A percentile compares a stretch with the other conserved stretches of the same genome.
These are phyloP conservation scores for Pichia insulana DNA, from an alignment of 805 yeast species.

Conservation along the genomic window DNA sequence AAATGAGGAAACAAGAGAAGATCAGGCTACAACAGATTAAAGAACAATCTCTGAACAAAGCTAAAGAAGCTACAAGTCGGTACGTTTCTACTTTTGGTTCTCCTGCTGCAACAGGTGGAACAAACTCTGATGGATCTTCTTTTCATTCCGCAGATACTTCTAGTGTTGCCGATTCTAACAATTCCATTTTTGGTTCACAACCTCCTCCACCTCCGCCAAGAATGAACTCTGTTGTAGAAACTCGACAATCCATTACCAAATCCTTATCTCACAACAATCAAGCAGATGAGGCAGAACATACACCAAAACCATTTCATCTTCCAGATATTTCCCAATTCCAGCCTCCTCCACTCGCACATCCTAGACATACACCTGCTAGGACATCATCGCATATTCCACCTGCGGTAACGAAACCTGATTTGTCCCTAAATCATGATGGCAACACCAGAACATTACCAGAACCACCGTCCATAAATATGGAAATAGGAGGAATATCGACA, in stretches of 20 bases:
- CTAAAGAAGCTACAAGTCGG: constrained; percentile 11
- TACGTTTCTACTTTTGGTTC: constrained; percentile 4
- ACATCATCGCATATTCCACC: too few species aligned
- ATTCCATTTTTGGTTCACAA: background rate
- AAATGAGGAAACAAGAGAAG: constrained; percentile 19
- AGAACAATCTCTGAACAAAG: constrained; percentile 23
- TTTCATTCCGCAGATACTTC: too few species aligned
- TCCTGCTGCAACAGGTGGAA: constrained; percentile 5
- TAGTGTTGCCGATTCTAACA: background rate
- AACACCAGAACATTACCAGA: background rate
- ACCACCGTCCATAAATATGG: background rate
- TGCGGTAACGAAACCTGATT: too few species aligned
- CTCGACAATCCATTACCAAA: background rate
- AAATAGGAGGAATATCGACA: background rate
- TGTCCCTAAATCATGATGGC: too few species aligned
- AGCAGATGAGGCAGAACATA: constrained; percentile 1
- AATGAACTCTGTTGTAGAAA: background rate
- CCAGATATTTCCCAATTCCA: constrained; percentile 22
- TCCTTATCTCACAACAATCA: background rate
- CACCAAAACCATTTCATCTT: constrained; percentile 17
- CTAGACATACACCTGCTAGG: background rate
- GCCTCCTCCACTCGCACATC: constrained; percentile 21
- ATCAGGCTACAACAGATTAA: constrained; percentile 21
- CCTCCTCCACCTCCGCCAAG: background rate
- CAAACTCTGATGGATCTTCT: background rate